phyloP scores from a whole-genome alignment of 805 yeast species.

The Ogataea glucozyma region DNA sequence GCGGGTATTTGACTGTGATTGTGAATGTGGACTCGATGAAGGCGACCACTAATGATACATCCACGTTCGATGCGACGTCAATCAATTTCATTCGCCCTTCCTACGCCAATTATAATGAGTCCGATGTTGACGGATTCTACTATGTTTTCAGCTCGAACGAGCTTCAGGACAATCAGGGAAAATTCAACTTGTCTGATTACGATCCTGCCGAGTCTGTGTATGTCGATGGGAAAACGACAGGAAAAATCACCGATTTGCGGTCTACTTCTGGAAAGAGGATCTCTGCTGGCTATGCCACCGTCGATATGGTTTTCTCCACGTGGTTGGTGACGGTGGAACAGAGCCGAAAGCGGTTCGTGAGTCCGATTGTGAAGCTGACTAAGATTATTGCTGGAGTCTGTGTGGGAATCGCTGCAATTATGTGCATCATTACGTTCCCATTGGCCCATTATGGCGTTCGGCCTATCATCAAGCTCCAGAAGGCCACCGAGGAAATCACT shows the following conservation, averaged over 20 bases:
- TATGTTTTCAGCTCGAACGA: slow-evolving; percentile 43
- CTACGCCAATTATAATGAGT: slow-evolving; percentile 24
- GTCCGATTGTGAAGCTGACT: slow-evolving; percentile 59
- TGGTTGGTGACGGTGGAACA: slow-evolving; percentile 84
- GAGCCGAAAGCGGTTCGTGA: slow-evolving; percentile 53
- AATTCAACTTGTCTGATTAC: slow-evolving; percentile 17
- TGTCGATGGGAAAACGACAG: slow-evolving; percentile 33
- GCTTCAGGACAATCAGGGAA: neutral
- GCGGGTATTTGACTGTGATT: slow-evolving; percentile 70
- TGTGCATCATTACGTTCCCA: slow-evolving; percentile 77
- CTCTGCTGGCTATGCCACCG: slow-evolving; percentile 58
- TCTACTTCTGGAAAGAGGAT: slow-evolving; percentile 41
- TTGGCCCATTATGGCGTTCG: slow-evolving; percentile 81
- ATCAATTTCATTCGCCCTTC: slow-evolving; percentile 30
- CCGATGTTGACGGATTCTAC: slow-evolving; percentile 36
- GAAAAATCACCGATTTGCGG: slow-evolving; percentile 41
- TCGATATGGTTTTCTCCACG: slow-evolving; percentile 42
- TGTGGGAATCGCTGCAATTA: slow-evolving; percentile 71
- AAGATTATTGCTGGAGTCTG: slow-evolving; percentile 77
- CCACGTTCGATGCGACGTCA: slow-evolving; percentile 40
- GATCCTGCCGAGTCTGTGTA: slow-evolving; percentile 29
- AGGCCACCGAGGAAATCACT: slow-evolving; percentile 76
- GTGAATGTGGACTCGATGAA: slow-evolving; percentile 47
- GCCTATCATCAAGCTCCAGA: slow-evolving; percentile 76
- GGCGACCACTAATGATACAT: slow-evolving; percentile 42